Percentiles rank a stretch among this genome's conserved stretches.
Conservation (phyloP, 2,329 filamentous ascomycete species). For the Trichoderma sp. region DNA sequence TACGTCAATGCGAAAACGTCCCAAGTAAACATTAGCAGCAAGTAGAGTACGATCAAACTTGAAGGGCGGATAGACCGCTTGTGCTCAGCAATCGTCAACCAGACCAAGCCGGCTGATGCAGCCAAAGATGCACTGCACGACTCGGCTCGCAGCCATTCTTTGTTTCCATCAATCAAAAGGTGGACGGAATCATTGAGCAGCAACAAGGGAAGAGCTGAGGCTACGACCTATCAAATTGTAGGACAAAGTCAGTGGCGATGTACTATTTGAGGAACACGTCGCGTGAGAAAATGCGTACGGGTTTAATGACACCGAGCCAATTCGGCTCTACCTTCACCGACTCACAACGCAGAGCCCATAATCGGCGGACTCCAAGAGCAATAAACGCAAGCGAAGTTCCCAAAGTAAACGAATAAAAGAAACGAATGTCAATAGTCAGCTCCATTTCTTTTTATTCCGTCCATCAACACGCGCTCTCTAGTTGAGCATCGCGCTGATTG, state of each 20-base stretch:
- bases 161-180: background rate
- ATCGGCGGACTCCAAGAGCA: background rate
- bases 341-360: conserved; percentile 18
- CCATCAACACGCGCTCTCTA: background rate
- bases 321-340: conserved; percentile 15
- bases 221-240: conserved; percentile 8
- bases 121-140: conserved; percentile 1
- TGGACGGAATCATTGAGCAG: background rate
- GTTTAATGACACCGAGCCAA: conserved; percentile 14
- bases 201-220: background rate
- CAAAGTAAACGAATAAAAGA: background rate
- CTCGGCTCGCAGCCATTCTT: background rate
- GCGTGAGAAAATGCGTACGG: background rate
- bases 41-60: conserved; percentile 1
- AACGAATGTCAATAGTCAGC: background rate
- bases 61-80: conserved; percentile 24
- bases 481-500: background rate
- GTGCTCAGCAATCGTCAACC: conserved; percentile 18
- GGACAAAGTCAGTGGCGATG: background rate
- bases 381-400: conserved; percentile 15
- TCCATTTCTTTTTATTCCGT: background rate
- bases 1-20: background rate
- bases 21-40: background rate
- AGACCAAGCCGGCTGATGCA: conserved; percentile 1
- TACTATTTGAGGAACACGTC: background rate